phyloP scores from a whole-genome alignment of 768 basidiomycete genomes.

The Tricholoma terreum region DNA sequence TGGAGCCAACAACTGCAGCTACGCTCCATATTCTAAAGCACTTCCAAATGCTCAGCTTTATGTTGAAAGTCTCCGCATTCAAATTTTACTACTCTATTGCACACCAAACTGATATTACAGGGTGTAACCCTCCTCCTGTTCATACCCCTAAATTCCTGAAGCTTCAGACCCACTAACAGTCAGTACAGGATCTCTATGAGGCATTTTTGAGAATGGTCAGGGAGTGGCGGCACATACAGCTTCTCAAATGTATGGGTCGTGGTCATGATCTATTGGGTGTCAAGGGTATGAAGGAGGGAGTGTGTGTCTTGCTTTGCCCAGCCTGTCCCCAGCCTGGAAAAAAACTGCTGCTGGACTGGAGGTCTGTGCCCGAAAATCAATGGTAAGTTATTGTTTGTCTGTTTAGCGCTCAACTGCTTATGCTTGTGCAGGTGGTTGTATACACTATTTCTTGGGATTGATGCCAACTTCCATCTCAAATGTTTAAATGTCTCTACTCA shows the following conservation, averaged over 20 bases:
- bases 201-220: constrained; percentile 16
- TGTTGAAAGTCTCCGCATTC: constrained; percentile 10
- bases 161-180: not conserved
- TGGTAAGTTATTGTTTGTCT: not conserved
- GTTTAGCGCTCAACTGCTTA: not conserved
- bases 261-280: constrained; percentile 16
- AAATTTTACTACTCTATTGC: constrained; percentile 10
- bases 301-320: constrained; percentile 24
- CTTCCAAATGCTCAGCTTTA: constrained; percentile 12
- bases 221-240: constrained; percentile 16
- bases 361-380: constrained; percentile 1
- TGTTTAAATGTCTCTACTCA: constrained; percentile 16
- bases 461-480: constrained; percentile 22
- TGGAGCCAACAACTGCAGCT: constrained; percentile 6
- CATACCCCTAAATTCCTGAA: not conserved
- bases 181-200: constrained; percentile 17
- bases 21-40: constrained; percentile 8
- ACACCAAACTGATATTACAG: constrained; percentile 7
- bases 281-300: constrained; percentile 10
- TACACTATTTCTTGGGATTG: constrained; percentile 16
- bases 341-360: constrained; percentile 24
- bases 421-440: constrained; percentile 9
- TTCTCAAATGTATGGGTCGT: constrained; percentile 18
- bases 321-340: constrained; percentile 25
- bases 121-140: not conserved